Conservation (phyloP, 805 yeast species). For the Yarrowia hollandica region DNA sequence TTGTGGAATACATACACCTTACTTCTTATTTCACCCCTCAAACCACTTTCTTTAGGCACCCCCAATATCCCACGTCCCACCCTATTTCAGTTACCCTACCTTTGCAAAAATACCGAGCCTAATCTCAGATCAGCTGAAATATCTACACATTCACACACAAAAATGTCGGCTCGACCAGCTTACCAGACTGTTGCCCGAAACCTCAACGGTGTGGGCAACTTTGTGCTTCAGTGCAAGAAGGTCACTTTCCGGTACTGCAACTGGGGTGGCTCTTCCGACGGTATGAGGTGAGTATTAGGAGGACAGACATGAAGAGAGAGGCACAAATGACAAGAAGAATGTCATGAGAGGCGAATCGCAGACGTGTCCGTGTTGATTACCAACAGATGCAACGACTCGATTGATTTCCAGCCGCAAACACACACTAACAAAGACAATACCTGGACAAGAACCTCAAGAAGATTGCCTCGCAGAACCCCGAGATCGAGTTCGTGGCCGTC, state of each 20-base stretch:
- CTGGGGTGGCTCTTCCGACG: slow-evolving; percentile 93
- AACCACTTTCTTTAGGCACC: too few species aligned
- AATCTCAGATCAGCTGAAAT: slow-evolving; percentile 21
- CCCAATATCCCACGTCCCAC: background rate
- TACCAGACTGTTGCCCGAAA: slow-evolving; percentile 30
- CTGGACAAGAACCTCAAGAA: slow-evolving; percentile 53
- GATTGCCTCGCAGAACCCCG: slow-evolving; percentile 62
- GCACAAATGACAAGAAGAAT: too few species aligned
- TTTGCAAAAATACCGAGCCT: slow-evolving; percentile 24
- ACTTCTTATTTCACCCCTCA: too few species aligned
- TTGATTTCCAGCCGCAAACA: background rate
- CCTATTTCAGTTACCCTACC: slow-evolving; percentile 13
- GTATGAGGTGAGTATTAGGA: slow-evolving; percentile 49
- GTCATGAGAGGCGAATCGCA: background rate
- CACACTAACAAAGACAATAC: slow-evolving; percentile 50
- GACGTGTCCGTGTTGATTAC: too few species aligned
- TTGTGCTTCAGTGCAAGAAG: slow-evolving; percentile 57
- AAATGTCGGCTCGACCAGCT: slow-evolving; percentile 26
- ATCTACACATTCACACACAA: slow-evolving; percentile 5
- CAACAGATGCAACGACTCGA: background rate
- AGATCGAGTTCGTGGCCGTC: slow-evolving; percentile 68
- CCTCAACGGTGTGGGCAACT: slow-evolving; percentile 43
- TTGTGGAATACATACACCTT: too few species aligned
- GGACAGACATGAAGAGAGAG: background rate
- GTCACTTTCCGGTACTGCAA: slow-evolving; percentile 82